phyloP scores from a whole-genome alignment of 495 filamentous ascomycete genomes.

The Cercophora sp. region DNA sequence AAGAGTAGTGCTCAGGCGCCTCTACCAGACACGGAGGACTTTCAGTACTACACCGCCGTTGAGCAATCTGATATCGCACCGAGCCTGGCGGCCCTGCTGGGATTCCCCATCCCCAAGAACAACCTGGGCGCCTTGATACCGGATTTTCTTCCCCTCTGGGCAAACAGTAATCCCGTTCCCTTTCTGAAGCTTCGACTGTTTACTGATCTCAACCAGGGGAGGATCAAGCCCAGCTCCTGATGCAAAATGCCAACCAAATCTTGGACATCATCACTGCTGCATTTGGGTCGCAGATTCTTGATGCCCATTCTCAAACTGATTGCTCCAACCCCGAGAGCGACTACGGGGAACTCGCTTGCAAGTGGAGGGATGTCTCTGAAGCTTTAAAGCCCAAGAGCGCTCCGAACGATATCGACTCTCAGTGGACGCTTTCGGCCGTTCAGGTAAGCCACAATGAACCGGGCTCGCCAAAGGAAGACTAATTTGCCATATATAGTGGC shows the following conservation, averaged over 20 bases:
- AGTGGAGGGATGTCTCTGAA: slow-evolving; percentile 49
- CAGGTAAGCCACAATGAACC: slow-evolving; percentile 20
- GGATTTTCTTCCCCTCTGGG: slow-evolving; percentile 73
- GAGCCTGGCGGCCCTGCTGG: slow-evolving; percentile 81
- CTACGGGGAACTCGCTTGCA: slow-evolving; percentile 61
- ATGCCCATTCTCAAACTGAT: slow-evolving; percentile 24
- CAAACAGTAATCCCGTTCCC: slow-evolving; percentile 32
- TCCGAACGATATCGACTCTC: slow-evolving; percentile 14
- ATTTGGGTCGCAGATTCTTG: slow-evolving; percentile 57
- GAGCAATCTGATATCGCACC: slow-evolving; percentile 93
- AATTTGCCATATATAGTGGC: slow-evolving; percentile 48
- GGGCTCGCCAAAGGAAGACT: neutral
- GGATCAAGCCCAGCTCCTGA: slow-evolving; percentile 62
- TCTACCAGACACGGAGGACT: slow-evolving; percentile 49
- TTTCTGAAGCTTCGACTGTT: neutral
- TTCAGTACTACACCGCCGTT: slow-evolving; percentile 75
- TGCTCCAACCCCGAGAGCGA: slow-evolving; percentile 45
- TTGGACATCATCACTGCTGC: slow-evolving; percentile 66
- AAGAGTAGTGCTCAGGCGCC: slow-evolving; percentile 43
- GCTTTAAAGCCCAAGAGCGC: neutral
- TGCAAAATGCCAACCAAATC: slow-evolving; percentile 76
- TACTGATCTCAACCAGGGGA: slow-evolving; percentile 33
- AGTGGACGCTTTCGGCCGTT: slow-evolving; percentile 25
- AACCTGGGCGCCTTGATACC: slow-evolving; percentile 85
- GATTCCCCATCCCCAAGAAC: slow-evolving; percentile 87